Percentiles rank a stretch among this genome's conserved stretches.
These are phyloP conservation scores for Cerrena zonata DNA, from an alignment of 1,284 basidiomycete species.

Conservation along the genomic window DNA sequence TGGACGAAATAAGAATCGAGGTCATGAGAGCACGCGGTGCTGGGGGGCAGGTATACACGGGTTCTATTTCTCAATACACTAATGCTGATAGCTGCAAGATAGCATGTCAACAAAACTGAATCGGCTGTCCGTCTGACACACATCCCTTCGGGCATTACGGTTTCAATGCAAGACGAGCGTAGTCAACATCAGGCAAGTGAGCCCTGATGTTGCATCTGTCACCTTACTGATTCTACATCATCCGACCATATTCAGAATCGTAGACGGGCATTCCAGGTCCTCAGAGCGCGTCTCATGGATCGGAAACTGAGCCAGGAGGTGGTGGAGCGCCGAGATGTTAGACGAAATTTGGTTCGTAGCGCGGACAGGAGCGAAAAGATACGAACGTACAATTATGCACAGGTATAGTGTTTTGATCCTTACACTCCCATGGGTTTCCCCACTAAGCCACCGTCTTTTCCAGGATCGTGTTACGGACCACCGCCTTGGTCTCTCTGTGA, in stretches of 20 bases:
- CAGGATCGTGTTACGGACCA: constrained; percentile 91
- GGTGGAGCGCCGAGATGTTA: constrained; percentile 61
- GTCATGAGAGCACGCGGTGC: constrained; percentile 94
- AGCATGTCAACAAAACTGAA: constrained; percentile 99
- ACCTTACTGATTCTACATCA: not conserved
- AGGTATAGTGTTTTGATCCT: too few relatives aligned
- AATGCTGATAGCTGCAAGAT: constrained; percentile 10
- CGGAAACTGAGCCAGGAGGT: constrained; percentile 68
- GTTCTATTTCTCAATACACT: not conserved
- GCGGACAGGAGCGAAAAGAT: constrained; percentile 88
- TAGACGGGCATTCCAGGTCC: constrained; percentile 81
- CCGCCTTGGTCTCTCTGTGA: constrained; percentile 73
- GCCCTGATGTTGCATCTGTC: not conserved
- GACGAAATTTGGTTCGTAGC: constrained; percentile 70
- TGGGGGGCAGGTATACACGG: constrained; percentile 78
- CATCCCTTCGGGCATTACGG: constrained; percentile 86
- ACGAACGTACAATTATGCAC: constrained; percentile 87
- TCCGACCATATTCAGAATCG: constrained; percentile 57
- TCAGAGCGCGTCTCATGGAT: constrained; percentile 79
- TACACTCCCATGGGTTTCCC: constrained; percentile 12
- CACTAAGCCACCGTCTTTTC: constrained; percentile 1
- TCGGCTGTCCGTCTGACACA: constrained; percentile 96
- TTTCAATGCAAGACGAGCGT: constrained; percentile 97
- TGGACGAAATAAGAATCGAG: constrained; percentile 85
- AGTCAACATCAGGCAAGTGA: constrained; percentile 82